phyloP scores from a whole-genome alignment of 805 yeast genomes.

The Wilhelminamyces savonicus region DNA sequence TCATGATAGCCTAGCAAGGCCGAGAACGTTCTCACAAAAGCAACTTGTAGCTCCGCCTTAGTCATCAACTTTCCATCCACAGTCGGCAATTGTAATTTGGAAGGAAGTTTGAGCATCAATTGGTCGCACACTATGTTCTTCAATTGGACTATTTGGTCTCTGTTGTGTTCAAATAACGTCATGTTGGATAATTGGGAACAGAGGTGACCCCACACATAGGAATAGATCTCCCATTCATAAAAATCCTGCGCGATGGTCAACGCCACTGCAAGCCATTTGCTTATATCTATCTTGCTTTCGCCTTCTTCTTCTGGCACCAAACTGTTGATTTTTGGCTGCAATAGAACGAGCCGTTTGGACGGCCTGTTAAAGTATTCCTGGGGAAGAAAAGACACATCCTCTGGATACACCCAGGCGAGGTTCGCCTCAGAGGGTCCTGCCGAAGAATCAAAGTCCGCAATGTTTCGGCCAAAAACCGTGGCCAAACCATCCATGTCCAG shows the following conservation, averaged over 20 bases:
- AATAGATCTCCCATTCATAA: constrained; percentile 65
- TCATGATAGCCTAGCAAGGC: constrained; percentile 56
- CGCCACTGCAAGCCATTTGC: constrained; percentile 47
- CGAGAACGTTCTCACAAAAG: constrained; percentile 55
- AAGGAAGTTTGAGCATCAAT: constrained; percentile 43
- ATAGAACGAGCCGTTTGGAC: constrained; percentile 9
- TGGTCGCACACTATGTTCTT: constrained; percentile 53
- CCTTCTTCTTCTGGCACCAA: constrained; percentile 1
- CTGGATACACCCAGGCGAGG: constrained; percentile 58
- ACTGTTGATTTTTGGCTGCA: not conserved
- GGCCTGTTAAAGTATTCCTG: constrained; percentile 36
- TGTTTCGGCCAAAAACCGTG: constrained; percentile 49
- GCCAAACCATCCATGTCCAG: constrained; percentile 63
- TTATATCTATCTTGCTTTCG: constrained; percentile 37
- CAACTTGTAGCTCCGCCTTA: constrained; percentile 61
- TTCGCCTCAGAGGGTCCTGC: constrained; percentile 9
- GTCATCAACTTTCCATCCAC: constrained; percentile 29
- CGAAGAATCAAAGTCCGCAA: constrained; percentile 14
- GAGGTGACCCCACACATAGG: constrained; percentile 59
- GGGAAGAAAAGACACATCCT: constrained; percentile 44
- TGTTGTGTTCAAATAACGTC: constrained; percentile 40
- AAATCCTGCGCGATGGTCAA: constrained; percentile 44
- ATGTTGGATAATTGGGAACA: constrained; percentile 64
- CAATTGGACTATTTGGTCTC: constrained; percentile 32
- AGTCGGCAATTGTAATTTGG: constrained; percentile 30